A percentile compares a stretch with the other conserved stretches of the same genome.
These are phyloP conservation scores for Falciphora oryzae DNA, from an alignment of 2,329 filamentous ascomycete species.

Conservation along the genomic window DNA sequence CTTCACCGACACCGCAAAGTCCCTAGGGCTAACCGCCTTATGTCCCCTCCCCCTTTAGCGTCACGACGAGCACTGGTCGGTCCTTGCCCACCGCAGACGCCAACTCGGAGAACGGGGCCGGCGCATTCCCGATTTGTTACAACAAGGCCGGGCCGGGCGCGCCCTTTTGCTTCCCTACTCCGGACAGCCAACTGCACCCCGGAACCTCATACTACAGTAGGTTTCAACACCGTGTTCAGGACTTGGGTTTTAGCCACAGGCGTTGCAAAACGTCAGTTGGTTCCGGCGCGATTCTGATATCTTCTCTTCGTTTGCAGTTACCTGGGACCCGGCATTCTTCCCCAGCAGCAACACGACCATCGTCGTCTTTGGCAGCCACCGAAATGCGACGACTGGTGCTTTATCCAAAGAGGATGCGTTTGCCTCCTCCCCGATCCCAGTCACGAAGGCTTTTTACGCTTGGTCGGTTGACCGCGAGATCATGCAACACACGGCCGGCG, in stretches of 20 bases:
- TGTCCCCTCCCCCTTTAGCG: background rate
- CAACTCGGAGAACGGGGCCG: slow-evolving; percentile 30
- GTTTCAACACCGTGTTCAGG: slow-evolving; percentile 13
- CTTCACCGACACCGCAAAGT: background rate
- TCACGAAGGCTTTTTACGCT: slow-evolving; percentile 42
- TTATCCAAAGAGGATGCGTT: slow-evolving; percentile 24
- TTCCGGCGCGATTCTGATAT: background rate
- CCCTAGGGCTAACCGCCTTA: background rate
- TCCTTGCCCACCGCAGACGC: slow-evolving; percentile 40
- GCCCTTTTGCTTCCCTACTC: slow-evolving; percentile 46
- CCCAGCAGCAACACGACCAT: slow-evolving; percentile 34
- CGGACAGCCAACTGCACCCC: slow-evolving; percentile 36
- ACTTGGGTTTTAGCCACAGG: too few relatives aligned
- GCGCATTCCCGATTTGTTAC: slow-evolving; percentile 44
- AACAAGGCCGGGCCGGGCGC: slow-evolving; percentile 40
- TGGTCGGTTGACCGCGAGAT: slow-evolving; percentile 34
- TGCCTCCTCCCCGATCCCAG: slow-evolving; percentile 28
- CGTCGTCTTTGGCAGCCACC: slow-evolving; percentile 30
- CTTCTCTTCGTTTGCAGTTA: slow-evolving; percentile 34
- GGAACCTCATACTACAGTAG: slow-evolving; percentile 47
- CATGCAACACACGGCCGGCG: slow-evolving; percentile 29
- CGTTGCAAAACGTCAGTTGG: background rate
- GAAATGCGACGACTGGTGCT: slow-evolving; percentile 30
- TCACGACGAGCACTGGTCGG: background rate
- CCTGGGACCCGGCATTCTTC: slow-evolving; percentile 51